Percentiles rank a stretch among this genome's conserved stretches.
Conservation (phyloP, 2,329 filamentous ascomycete species). For the Nemania sp. region DNA sequence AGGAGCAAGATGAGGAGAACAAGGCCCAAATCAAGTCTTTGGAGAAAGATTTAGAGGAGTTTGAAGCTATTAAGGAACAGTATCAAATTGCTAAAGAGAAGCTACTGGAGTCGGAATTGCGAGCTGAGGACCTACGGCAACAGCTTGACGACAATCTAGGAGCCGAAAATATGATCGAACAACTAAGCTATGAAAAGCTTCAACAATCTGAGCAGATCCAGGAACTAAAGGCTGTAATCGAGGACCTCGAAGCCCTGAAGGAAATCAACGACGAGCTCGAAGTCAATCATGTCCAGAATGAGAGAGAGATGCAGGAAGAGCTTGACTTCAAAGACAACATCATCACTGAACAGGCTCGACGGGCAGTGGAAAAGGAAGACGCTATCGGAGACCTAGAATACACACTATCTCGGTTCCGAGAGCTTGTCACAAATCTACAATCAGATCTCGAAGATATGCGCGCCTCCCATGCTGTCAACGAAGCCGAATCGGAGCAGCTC, state of each 20-base stretch:
- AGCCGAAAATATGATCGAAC: conserved; percentile 93
- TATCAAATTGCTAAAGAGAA: conserved; percentile 78
- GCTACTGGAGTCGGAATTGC: conserved; percentile 76
- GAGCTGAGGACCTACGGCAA: conserved; percentile 86
- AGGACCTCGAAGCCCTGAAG: conserved; percentile 88
- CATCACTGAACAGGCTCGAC: conserved; percentile 83
- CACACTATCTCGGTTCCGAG: conserved; percentile 87
- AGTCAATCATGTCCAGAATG: conserved; percentile 89
- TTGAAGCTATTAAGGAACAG: conserved; percentile 74
- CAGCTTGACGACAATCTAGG: conserved; percentile 90
- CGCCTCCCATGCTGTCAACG: conserved; percentile 90
- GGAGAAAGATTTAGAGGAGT: conserved; percentile 79
- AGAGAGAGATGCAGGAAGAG: conserved; percentile 94
- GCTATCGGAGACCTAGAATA: conserved; percentile 89
- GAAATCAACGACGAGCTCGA: conserved; percentile 96
- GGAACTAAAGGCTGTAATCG: conserved; percentile 82
- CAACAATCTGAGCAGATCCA: conserved; percentile 84
- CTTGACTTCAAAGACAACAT: conserved; percentile 88
- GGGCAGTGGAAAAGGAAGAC: conserved; percentile 80
- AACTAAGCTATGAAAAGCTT: conserved; percentile 89
- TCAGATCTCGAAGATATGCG: conserved; percentile 91
- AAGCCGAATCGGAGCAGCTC: conserved; percentile 91
- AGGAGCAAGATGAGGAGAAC: conserved; percentile 85
- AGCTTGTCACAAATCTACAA: conserved; percentile 87
- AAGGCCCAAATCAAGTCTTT: conserved; percentile 78